Evolutionary conservation across 768 basidiomycete genomes (phyloP).

Genomic region (Daedalea quercina): DNA sequence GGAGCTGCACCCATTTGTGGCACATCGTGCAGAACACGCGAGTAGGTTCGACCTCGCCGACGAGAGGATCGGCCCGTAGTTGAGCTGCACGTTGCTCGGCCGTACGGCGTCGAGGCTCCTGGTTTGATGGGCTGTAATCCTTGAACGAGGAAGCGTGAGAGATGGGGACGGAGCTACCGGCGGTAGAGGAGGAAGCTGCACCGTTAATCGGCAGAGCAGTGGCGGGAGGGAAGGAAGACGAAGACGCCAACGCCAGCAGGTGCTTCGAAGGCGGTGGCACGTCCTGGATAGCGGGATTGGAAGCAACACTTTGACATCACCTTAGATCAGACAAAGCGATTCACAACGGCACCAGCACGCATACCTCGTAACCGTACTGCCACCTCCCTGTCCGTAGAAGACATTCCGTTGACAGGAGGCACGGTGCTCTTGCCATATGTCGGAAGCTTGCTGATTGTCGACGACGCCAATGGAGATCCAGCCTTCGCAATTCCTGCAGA

Average conservation of each 20-base stretch:
- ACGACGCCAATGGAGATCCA: slow-evolving; percentile 61
- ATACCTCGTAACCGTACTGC: not conserved
- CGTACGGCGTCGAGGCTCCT: slow-evolving; percentile 67
- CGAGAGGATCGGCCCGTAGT: slow-evolving; percentile 56
- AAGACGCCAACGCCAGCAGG: slow-evolving; percentile 25
- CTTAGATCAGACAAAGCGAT: not conserved
- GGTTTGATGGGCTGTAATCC: slow-evolving; percentile 49
- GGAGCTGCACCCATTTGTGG: slow-evolving; percentile 76
- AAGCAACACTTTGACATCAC: not conserved
- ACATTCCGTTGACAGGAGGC: slow-evolving; percentile 41
- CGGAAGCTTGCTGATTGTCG: slow-evolving; percentile 54
- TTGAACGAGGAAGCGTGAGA: slow-evolving; percentile 34
- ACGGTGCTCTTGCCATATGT: slow-evolving; percentile 61
- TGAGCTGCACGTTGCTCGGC: slow-evolving; percentile 75
- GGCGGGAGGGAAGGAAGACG: slow-evolving; percentile 19
- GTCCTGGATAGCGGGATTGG: slow-evolving; percentile 19
- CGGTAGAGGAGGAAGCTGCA: not conserved
- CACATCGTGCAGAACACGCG: slow-evolving; percentile 68
- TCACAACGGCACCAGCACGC: not conserved
- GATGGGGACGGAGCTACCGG: not conserved
- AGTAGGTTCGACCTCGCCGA: slow-evolving; percentile 61
- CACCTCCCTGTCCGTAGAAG: not conserved
- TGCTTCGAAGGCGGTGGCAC: slow-evolving; percentile 28
- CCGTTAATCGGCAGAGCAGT: not conserved
- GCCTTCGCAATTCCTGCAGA: slow-evolving; percentile 61